Conservation (phyloP, 2,329 filamentous ascomycete species). For the Cadophora sp. region DNA sequence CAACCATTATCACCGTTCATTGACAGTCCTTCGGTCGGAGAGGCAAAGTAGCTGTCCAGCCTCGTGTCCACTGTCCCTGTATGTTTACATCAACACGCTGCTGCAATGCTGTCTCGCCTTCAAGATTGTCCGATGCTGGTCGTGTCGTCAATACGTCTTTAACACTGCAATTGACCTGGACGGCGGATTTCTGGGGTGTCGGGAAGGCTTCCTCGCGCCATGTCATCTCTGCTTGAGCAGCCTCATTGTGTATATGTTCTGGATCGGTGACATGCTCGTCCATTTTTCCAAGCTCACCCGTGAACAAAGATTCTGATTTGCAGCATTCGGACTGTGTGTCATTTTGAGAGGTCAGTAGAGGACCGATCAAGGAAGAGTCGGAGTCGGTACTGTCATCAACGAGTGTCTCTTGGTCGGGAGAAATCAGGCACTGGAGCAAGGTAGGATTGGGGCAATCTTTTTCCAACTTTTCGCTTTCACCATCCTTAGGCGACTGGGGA, state of each 20-base stretch:
- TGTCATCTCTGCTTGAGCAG: background rate
- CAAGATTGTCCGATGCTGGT: background rate
- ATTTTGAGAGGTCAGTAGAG: background rate
- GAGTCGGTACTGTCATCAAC: background rate
- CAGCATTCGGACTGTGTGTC: background rate
- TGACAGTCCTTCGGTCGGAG: too few relatives aligned
- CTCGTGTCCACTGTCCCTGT: too few relatives aligned
- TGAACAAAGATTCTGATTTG: background rate
- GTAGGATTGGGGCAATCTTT: background rate
- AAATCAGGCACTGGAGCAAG: background rate
- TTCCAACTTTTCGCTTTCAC: background rate
- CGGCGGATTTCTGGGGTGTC: background rate
- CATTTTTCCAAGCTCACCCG: background rate
- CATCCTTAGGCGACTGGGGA: too few relatives aligned
- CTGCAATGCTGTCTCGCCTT: too few relatives aligned
- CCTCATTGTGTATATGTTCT: background rate
- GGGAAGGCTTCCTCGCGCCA: background rate
- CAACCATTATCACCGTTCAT: too few relatives aligned
- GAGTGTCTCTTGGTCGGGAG: background rate
- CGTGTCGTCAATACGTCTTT: background rate
- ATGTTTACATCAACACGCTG: too few relatives aligned
- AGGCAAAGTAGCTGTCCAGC: too few relatives aligned
- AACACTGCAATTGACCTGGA: background rate
- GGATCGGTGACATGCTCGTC: background rate
- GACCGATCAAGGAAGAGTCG: background rate